These are phyloP conservation scores for Annulohypoxylon bovei DNA, from an alignment of 495 filamentous ascomycete species.

Conservation along the genomic window DNA sequence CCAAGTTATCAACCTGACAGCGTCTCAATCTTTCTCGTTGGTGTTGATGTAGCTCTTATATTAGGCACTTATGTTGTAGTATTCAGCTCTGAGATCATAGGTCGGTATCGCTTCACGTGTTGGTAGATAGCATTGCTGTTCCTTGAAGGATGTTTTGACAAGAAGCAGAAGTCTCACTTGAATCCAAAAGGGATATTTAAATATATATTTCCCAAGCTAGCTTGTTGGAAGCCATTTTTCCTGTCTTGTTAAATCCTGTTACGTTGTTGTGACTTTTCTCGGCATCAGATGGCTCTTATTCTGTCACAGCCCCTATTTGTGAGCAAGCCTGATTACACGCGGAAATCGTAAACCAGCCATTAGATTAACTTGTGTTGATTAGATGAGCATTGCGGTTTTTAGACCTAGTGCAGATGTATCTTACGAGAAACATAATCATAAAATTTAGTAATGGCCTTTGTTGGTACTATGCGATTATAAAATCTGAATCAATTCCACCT, in stretches of 20 bases:
- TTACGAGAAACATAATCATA: slow-evolving; percentile 11
- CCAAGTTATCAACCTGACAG: too few species aligned
- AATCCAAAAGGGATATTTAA: not conserved
- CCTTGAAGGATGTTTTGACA: not conserved
- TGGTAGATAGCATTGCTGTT: not conserved
- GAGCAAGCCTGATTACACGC: not conserved
- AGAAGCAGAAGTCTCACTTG: not conserved
- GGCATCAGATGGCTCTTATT: not conserved
- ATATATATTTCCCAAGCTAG: not conserved
- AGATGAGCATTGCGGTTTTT: not conserved
- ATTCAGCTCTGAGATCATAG: not conserved
- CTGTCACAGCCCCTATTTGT: not conserved
- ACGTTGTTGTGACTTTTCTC: not conserved
- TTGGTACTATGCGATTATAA: not conserved
- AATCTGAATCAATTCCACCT: not conserved
- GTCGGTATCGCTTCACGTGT: not conserved
- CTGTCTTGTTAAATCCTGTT: not conserved
- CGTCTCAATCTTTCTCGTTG: too few species aligned
- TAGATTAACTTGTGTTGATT: not conserved
- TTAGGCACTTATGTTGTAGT: too few species aligned
- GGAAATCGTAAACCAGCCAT: not conserved
- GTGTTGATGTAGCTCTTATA: too few species aligned
- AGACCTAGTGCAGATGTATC: slow-evolving; percentile 1
- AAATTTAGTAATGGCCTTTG: not conserved
- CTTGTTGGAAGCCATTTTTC: not conserved